phyloP scores from a whole-genome alignment of 2,329 filamentous ascomycete species.

The Ophiostoma quercus region DNA sequence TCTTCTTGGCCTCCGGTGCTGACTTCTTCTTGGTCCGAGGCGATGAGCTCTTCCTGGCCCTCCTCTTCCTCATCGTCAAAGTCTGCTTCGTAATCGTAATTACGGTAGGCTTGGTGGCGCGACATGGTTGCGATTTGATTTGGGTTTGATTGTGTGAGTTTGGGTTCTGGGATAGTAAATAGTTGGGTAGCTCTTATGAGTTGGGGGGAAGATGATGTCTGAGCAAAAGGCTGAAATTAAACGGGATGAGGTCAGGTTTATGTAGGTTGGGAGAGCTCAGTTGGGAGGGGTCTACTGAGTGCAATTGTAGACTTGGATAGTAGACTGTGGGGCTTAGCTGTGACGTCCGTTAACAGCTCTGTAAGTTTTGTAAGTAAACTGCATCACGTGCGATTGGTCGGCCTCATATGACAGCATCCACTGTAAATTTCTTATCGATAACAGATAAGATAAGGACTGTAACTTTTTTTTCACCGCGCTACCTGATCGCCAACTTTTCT shows the following conservation, averaged over 20 bases:
- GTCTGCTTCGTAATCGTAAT: conserved; percentile 48
- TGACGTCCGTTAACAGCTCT: background rate
- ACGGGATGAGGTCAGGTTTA: background rate
- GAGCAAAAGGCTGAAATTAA: background rate
- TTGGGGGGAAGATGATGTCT: no score
- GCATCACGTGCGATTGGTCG: conserved; percentile 10
- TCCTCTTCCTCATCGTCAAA: conserved; percentile 44
- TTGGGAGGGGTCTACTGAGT: background rate
- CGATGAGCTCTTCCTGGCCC: conserved; percentile 39
- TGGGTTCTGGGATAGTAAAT: background rate
- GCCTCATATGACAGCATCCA: background rate
- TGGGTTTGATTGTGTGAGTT: no score
- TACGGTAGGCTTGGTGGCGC: conserved; percentile 44
- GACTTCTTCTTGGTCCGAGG: conserved; percentile 42
- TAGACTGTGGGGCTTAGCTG: background rate
- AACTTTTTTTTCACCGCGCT: conserved; percentile 20
- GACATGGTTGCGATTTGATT: conserved; percentile 36
- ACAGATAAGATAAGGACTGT: background rate
- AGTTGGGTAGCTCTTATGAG: no score
- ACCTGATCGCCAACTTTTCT: conserved; percentile 19
- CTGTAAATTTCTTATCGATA: conserved; percentile 20
- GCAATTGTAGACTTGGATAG: background rate
- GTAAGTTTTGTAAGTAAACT: background rate
- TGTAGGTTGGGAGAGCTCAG: background rate
- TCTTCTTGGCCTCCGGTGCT: conserved; percentile 31